Evolutionary conservation across 2,329 filamentous ascomycete species (phyloP), one percentile per base, ranked within the genome.

Genomic region (Diaporthe citrichinensis): DNA sequence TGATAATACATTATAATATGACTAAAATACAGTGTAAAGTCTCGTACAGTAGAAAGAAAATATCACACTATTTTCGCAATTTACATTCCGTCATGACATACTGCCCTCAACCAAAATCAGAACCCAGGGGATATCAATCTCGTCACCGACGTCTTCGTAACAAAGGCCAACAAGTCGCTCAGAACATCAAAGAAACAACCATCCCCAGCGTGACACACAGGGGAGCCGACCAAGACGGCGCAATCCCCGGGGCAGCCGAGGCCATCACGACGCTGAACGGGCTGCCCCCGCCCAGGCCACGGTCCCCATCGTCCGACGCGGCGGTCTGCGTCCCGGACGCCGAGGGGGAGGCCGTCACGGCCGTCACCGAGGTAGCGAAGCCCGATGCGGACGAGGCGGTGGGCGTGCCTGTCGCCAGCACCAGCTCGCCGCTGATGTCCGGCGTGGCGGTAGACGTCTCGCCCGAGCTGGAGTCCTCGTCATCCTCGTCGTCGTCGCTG

Each of bases 321-420:
- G 39, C 39, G 28, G 39, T 12, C 39, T 49, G 20, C n/a, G 61
- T 67, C 10, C 67, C 71, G 25, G 67, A 55, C 2, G 65, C 44
- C 4, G 46, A 36, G n/a, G 68, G 36, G 20, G 72, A 39, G 23
- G 53, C 41, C 25, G 46, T 25, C n/a, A 14, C 31, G 28, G 51
- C 46, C 12, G 75, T 62, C 25, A 59, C 62, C 25, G 75, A 75
- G 31, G 73, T 75, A 20, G 58, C 61, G 25, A 75, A 62, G 53
- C 49, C 58, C 20, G 57, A 74, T 4, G 25, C 5, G 3, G 65
- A 44, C 15, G 73, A 65, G 10, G 61, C 31, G 2, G 61, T 41
- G 17, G 75, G 67, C 25, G 58, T 75, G 25, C 62, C 72, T 10
- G 68, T 75, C 41, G 61, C 75, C 58, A 75, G 58, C 31, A 72